Percentiles rank a stretch among this genome's conserved stretches.
Conservation (phyloP, 805 yeast species). For the Zygotorulaspora florentina region DNA sequence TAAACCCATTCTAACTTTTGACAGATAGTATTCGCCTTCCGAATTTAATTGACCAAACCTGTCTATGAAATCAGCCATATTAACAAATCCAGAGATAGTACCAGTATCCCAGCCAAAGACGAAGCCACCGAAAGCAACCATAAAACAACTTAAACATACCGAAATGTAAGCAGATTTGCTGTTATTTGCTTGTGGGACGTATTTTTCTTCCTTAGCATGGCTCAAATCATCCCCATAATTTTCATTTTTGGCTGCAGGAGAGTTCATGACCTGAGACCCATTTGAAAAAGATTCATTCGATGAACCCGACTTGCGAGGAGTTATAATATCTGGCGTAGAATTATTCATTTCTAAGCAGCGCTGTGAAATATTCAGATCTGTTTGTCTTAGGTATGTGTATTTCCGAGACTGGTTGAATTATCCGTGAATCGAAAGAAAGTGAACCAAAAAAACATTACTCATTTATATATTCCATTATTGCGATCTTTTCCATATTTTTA, state of each 20-base stretch:
- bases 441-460: background rate
- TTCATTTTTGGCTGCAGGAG: conserved; percentile 18
- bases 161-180: conserved; percentile 26
- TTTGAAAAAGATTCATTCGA: conserved; percentile 14
- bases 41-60: conserved; percentile 24
- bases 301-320: conserved; percentile 17
- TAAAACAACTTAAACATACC: conserved; percentile 32
- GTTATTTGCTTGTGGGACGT: conserved; percentile 10
- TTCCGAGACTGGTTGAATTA: too few species aligned
- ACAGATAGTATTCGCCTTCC: conserved; percentile 23
- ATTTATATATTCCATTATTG: background rate
- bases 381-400: too few species aligned
- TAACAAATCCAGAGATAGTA: conserved; percentile 70
- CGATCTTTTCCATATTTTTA: background rate
- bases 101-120: conserved; percentile 81
- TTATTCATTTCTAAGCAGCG: background rate
- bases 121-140: conserved; percentile 72
- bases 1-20: conserved; percentile 29
- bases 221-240: conserved; percentile 11
- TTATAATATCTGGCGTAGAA: conserved; percentile 17
- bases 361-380: background rate
- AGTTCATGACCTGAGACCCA: conserved; percentile 18
- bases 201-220: conserved; percentile 6
- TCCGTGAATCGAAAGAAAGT: too few species aligned
- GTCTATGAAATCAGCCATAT: conserved; percentile 33